A percentile compares a stretch with the other conserved stretches of the same genome.
phyloP scores from a whole-genome alignment of 441 rosid genomes.

The Populus hybrid region DNA sequence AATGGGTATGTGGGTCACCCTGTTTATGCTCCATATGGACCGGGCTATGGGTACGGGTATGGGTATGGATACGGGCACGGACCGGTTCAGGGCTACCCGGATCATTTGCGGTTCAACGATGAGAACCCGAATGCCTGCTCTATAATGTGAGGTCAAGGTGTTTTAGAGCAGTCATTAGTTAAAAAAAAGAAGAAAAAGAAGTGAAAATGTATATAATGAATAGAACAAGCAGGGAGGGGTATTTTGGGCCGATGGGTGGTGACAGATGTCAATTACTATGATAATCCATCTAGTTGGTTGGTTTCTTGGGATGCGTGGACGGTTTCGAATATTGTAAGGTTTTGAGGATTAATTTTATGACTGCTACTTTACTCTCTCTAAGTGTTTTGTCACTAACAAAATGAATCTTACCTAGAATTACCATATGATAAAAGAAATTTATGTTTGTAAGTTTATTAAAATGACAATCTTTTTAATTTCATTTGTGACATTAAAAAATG shows the following conservation, averaged over 20 bases:
- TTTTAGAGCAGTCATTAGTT: not conserved
- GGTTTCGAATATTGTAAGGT: not conserved
- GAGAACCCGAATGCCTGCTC: slow-evolving; percentile 69
- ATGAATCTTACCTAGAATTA: too few relatives aligned
- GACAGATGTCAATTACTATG: not conserved
- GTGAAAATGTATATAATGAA: slow-evolving; percentile 13
- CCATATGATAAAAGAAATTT: too few relatives aligned
- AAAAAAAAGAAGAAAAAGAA: too few relatives aligned
- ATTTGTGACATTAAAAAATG: too few relatives aligned
- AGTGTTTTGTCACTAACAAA: too few relatives aligned
- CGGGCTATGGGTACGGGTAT: slow-evolving; percentile 20
- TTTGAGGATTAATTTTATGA: not conserved
- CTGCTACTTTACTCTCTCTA: too few relatives aligned
- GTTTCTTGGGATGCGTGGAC: not conserved
- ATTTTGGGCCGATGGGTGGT: slow-evolving; percentile 1
- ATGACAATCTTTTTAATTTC: too few relatives aligned
- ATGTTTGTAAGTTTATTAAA: too few relatives aligned
- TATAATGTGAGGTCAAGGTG: slow-evolving; percentile 24
- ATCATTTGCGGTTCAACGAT: slow-evolving; percentile 51
- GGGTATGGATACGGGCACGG: slow-evolving; percentile 12
- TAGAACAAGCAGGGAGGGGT: not conserved
- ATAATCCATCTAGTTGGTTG: too few relatives aligned
- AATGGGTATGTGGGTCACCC: slow-evolving; percentile 3
- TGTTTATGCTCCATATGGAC: slow-evolving; percentile 9
- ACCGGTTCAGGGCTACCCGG: slow-evolving; percentile 32